Percentiles rank a stretch among this genome's conserved stretches.
phyloP scores from a whole-genome alignment of 2,329 filamentous ascomycete genomes.

The Aspergillus aculeatinus region DNA sequence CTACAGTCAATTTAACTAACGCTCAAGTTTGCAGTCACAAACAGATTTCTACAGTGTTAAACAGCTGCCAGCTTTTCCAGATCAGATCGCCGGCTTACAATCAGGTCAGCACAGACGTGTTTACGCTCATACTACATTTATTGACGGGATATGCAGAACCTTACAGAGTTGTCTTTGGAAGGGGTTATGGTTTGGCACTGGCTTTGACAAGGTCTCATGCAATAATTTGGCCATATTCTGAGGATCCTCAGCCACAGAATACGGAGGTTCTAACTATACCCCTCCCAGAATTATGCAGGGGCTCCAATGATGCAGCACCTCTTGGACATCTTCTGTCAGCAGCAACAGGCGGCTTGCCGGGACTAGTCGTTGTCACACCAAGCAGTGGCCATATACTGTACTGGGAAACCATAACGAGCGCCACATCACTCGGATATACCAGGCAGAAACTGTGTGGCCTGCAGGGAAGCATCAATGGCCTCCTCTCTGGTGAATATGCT shows the following conservation, averaged over 20 bases:
- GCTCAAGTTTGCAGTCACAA: slow-evolving; percentile 59
- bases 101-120: slow-evolving; percentile 55
- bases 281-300: slow-evolving; percentile 70
- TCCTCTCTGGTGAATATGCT: slow-evolving; percentile 76
- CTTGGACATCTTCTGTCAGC: slow-evolving; percentile 80
- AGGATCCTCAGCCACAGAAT: slow-evolving; percentile 30
- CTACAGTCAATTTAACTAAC: slow-evolving; percentile 12
- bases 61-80: slow-evolving; percentile 78
- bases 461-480: slow-evolving; percentile 69
- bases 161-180: slow-evolving; percentile 66
- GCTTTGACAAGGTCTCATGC: slow-evolving; percentile 78
- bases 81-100: slow-evolving; percentile 67
- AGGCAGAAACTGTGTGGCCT: slow-evolving; percentile 78
- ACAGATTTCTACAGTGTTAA: slow-evolving; percentile 83
- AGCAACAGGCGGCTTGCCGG: slow-evolving; percentile 76
- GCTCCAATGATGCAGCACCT: slow-evolving; percentile 69
- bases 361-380: slow-evolving; percentile 82
- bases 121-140: slow-evolving; percentile 10
- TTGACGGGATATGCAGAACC: slow-evolving; percentile 48
- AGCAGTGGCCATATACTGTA: slow-evolving; percentile 82
- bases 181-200: slow-evolving; percentile 70
- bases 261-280: slow-evolving; percentile 74
- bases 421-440: slow-evolving; percentile 78
- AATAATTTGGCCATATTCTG: slow-evolving; percentile 84
- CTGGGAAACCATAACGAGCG: slow-evolving; percentile 92